Evolutionary conservation across 2,329 filamentous ascomycete genomes (phyloP).

Genomic region (Diplodia scrobiculata): DNA sequence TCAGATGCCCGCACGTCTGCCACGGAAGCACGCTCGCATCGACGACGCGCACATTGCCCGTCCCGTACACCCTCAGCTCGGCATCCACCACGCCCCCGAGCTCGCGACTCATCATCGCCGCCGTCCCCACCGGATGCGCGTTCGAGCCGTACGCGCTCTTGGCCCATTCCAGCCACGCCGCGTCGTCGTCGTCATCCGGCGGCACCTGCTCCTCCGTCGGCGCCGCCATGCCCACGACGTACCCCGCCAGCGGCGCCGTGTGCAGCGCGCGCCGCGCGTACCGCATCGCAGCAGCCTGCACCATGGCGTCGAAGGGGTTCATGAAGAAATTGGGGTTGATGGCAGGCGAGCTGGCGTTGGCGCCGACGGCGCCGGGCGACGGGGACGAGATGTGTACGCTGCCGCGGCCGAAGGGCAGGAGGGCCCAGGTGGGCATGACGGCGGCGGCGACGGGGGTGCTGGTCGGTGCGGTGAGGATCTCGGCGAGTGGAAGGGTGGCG

Average conservation of each 20-base stretch:
- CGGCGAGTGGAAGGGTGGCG: slow-evolving; percentile 48
- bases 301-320: slow-evolving; percentile 43
- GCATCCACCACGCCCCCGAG: slow-evolving; percentile 42
- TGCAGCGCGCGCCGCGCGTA: slow-evolving; percentile 39
- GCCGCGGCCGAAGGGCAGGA: slow-evolving; percentile 43
- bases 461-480: slow-evolving; percentile 49
- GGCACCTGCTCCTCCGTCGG: slow-evolving; percentile 36
- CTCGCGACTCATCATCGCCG: slow-evolving; percentile 41
- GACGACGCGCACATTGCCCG: slow-evolving; percentile 41
- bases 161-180: slow-evolving; percentile 36
- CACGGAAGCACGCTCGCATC: slow-evolving; percentile 43
- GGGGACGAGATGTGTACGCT: slow-evolving; percentile 39
- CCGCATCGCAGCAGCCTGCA: slow-evolving; percentile 42
- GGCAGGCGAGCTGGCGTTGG: slow-evolving; percentile 34
- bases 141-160: slow-evolving; percentile 35
- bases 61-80: slow-evolving; percentile 41
- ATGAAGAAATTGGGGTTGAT: slow-evolving; percentile 51
- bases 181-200: slow-evolving; percentile 33
- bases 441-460: slow-evolving; percentile 33
- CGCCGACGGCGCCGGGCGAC: slow-evolving; percentile 37
- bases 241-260: slow-evolving; percentile 36
- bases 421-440: slow-evolving; percentile 45
- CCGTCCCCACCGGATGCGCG: slow-evolving; percentile 41
- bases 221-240: slow-evolving; percentile 27
- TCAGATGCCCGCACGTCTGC: slow-evolving; percentile 43